Evolutionary conservation across 768 basidiomycete species (phyloP).

Genomic region (Postia placenta): DNA sequence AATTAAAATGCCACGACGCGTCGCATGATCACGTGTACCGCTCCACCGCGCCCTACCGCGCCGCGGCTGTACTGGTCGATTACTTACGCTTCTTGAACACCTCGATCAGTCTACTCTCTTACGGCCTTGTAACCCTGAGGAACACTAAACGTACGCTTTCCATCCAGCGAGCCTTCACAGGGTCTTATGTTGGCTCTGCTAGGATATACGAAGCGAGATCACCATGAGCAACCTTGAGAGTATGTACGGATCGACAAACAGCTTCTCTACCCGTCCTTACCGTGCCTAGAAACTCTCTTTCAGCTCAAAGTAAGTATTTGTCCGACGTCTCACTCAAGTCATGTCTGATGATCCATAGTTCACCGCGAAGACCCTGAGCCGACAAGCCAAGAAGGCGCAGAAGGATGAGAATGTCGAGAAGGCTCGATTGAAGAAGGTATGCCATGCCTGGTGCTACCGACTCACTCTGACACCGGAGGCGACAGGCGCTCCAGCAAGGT

Average conservation of each 20-base stretch:
- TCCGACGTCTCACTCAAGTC: conserved; percentile 5
- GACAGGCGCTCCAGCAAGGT: conserved; percentile 89
- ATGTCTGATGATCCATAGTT: too few relatives aligned
- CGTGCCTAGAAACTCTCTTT: conserved; percentile 82
- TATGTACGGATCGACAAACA: conserved; percentile 33
- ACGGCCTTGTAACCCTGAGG: too few relatives aligned
- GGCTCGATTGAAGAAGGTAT: conserved; percentile 86
- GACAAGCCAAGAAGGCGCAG: conserved; percentile 96
- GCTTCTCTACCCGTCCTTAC: conserved; percentile 22
- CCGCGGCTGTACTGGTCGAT: not conserved
- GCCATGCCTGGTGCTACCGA: not conserved
- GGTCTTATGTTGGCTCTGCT: too few relatives aligned
- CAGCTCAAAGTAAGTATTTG: conserved; percentile 76
- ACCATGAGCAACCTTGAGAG: conserved; percentile 86
- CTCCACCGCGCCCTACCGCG: not conserved
- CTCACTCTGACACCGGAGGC: not conserved
- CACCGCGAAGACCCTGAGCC: conserved; percentile 91
- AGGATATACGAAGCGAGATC: not conserved
- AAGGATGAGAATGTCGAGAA: conserved; percentile 93
- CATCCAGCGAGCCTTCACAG: too few relatives aligned
- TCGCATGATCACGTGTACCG: not conserved
- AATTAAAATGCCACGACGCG: not conserved
- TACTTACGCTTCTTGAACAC: too few relatives aligned
- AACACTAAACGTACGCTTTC: too few relatives aligned
- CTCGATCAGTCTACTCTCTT: too few relatives aligned